Evolutionary conservation across 371 early-diverging fungal genomes (phyloP).

Genomic region (Mortierella sp.): DNA sequence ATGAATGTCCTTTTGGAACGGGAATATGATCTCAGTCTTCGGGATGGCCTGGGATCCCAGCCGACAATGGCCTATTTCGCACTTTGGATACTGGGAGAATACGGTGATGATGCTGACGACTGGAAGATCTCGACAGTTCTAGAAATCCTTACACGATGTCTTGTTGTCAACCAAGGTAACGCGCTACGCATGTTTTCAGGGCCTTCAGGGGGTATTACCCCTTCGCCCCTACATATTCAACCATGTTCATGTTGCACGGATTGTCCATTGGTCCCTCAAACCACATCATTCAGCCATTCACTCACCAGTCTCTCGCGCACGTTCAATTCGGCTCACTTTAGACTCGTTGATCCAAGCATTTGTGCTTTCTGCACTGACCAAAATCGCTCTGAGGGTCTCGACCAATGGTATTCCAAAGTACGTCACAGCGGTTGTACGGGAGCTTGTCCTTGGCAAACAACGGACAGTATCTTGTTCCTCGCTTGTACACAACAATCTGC

Average conservation of each 20-base stretch:
- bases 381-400: slow-evolving; percentile 15
- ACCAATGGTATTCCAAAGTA: slow-evolving; percentile 19
- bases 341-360: slow-evolving; percentile 28
- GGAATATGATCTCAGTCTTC: slow-evolving; percentile 11
- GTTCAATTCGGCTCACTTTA: not conserved
- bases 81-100: slow-evolving; percentile 41
- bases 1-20: slow-evolving; percentile 14
- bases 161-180: slow-evolving; percentile 38
- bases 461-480: not conserved
- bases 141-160: slow-evolving; percentile 26
- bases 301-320: no score
- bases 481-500: not conserved
- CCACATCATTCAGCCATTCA: no score
- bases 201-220: not conserved
- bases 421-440: slow-evolving; percentile 14
- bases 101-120: slow-evolving; percentile 22
- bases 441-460: slow-evolving; percentile 3
- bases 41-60: not conserved
- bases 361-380: slow-evolving; percentile 32
- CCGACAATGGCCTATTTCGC: slow-evolving; percentile 32
- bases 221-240: no score
- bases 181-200: no score
- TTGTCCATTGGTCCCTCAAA: no score
- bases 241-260: no score
- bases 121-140: slow-evolving; percentile 8